phyloP scores from a whole-genome alignment of 2,329 filamentous ascomycete genomes.

The Stachybotrys chartarum region DNA sequence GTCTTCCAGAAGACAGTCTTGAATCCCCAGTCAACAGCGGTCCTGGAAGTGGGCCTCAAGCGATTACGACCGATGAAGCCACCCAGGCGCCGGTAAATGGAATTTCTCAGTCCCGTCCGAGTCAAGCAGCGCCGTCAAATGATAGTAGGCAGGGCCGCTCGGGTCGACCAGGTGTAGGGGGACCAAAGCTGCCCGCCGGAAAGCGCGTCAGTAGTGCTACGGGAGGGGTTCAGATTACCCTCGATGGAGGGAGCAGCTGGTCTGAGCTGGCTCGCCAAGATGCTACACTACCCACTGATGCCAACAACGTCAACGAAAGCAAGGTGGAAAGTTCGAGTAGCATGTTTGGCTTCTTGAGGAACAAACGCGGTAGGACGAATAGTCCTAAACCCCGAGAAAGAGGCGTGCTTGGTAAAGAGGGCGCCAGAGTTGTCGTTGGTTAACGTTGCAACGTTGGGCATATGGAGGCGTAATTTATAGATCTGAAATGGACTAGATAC shows the following conservation, averaged over 20 bases:
- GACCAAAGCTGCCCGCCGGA: conserved; percentile 48
- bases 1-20: conserved; percentile 6
- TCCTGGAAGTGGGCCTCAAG: conserved; percentile 26
- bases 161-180: conserved; percentile 29
- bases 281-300: conserved; percentile 63
- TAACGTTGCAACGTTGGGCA: conserved; percentile 21
- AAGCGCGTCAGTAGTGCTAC: conserved; percentile 69
- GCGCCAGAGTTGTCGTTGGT: conserved; percentile 74
- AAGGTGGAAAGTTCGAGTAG: conserved; percentile 59
- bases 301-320: conserved; percentile 43
- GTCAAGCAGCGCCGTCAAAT: conserved; percentile 1
- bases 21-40: neutral
- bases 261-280: conserved; percentile 83
- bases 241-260: conserved; percentile 87
- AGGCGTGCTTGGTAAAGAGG: conserved; percentile 91
- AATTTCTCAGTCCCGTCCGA: neutral
- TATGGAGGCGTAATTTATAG: neutral
- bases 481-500: neutral
- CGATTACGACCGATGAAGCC: conserved; percentile 45
- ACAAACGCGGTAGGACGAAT: conserved; percentile 83
- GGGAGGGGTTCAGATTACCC: conserved; percentile 83
- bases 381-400: conserved; percentile 93
- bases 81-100: conserved; percentile 26
- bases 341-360: conserved; percentile 82
- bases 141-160: conserved; percentile 16